Evolutionary conservation across 2,329 filamentous ascomycete species (phyloP).

Genomic region (Waltergamsia citrina): DNA sequence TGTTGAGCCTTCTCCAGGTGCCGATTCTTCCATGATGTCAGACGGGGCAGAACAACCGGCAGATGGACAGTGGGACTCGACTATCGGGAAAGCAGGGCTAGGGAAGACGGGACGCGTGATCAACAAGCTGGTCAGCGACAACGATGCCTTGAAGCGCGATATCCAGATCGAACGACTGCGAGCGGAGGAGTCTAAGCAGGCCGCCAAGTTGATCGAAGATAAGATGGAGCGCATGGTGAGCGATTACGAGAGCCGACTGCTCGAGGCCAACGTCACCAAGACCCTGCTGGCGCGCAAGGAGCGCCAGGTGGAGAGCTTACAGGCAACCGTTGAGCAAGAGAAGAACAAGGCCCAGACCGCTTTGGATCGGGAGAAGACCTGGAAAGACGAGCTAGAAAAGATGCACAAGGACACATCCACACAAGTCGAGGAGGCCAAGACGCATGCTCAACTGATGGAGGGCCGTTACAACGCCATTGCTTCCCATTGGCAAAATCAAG

Average conservation of each 20-base stretch:
- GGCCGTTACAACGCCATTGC: slow-evolving; percentile 60
- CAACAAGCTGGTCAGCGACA: slow-evolving; percentile 72
- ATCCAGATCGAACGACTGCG: slow-evolving; percentile 55
- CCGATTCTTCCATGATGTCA: slow-evolving; percentile 14
- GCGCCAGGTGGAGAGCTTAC: slow-evolving; percentile 62
- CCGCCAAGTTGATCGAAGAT: slow-evolving; percentile 57
- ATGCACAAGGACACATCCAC: slow-evolving; percentile 47
- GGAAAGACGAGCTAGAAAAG: slow-evolving; percentile 56
- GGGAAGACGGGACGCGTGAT: slow-evolving; percentile 73
- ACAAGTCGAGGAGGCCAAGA: slow-evolving; percentile 57
- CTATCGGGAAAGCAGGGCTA: slow-evolving; percentile 58
- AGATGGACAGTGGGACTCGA: slow-evolving; percentile 49
- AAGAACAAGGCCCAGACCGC: slow-evolving; percentile 51
- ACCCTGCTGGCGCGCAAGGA: slow-evolving; percentile 63
- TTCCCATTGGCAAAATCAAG: slow-evolving; percentile 58
- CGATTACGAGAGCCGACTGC: slow-evolving; percentile 60
- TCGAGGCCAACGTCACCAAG: slow-evolving; percentile 64
- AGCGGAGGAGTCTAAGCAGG: slow-evolving; percentile 62
- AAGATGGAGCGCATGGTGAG: slow-evolving; percentile 59
- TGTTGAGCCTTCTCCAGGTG: slow-evolving; percentile 14
- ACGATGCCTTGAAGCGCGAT: slow-evolving; percentile 68
- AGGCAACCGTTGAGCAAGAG: slow-evolving; percentile 54
- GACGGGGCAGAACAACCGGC: slow-evolving; percentile 23
- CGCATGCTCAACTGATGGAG: slow-evolving; percentile 57
- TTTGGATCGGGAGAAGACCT: slow-evolving; percentile 48